Percentiles rank a stretch among this genome's conserved stretches.
Conservation (phyloP, 192 early-diverging fungal species). For the Coemansia sp. region DNA sequence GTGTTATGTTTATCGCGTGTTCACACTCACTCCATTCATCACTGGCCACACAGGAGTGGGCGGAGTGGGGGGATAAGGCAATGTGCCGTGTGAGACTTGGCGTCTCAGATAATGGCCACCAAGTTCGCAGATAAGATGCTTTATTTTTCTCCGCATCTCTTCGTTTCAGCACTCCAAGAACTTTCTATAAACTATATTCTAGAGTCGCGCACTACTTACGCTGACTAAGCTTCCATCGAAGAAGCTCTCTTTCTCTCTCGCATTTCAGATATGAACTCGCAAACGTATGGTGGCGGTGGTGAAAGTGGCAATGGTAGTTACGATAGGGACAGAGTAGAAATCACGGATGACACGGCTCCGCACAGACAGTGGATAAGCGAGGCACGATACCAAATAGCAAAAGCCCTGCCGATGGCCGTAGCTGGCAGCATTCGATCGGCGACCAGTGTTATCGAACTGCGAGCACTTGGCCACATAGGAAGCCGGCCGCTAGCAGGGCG, state of each 20-base stretch:
- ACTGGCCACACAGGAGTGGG: neutral
- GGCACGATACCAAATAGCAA: conserved; percentile 29
- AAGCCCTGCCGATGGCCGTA: conserved; percentile 60
- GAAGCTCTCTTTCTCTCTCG: neutral
- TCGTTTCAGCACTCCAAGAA: neutral
- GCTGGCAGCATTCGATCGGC: conserved; percentile 67
- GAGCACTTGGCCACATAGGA: conserved; percentile 66
- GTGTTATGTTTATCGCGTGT: conserved; percentile 1
- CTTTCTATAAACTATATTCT: neutral
- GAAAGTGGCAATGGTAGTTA: neutral
- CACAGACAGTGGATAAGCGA: conserved; percentile 30
- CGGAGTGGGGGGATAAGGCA: neutral
- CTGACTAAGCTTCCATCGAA: neutral
- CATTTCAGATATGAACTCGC: conserved; percentile 7
- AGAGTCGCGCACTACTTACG: neutral
- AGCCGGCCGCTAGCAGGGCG: conserved; percentile 65
- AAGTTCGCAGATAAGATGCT: neutral
- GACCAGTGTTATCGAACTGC: conserved; percentile 64
- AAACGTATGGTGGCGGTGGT: neutral
- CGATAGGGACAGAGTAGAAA: neutral
- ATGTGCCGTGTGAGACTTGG: neutral
- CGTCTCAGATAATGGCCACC: neutral
- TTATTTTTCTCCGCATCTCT: neutral
- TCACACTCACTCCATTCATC: neutral
- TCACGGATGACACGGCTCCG: neutral